Base-by-base conservation (phyloP, 2,329 filamentous ascomycete genomes). In the Knufia fluminis region DNA sequence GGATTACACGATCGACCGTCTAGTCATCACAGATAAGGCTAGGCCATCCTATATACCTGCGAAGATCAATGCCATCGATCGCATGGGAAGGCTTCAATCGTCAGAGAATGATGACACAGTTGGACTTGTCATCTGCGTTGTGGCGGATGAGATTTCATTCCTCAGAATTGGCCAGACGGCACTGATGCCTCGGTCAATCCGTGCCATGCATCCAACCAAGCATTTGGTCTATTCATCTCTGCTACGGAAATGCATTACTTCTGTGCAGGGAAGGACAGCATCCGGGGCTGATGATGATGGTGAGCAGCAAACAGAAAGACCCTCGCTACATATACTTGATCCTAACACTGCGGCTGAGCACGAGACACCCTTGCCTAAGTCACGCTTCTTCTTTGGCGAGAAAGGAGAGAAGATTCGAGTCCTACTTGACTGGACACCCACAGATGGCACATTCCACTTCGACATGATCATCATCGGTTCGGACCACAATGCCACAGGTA, bases 201-300 rank as follows among this genome's bases (percentile, higher is more conserved):
- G 20, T 9, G 23, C 16, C 9, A 46, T 26, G 19, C 31, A 22
- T 38, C 31, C 44, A 2, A 33, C 74, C 24, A 66, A 60, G 54
- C 66, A 65, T 49, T 49, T 75, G 8, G 60, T 68, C 8, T 76
- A 75, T 58, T 71, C 74, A 8, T 59, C 64, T 10, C 62, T 66
- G 44, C 59, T 75, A 8, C 65, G 67, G 10, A 70, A 69, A 52
- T 64, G 80, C 23, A 68, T 79, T 26, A 70, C 76, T 10, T 72
- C 72, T 19, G 75, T 69, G 56, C 17, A 59, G 57, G 2, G 49
- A 16, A 32, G 44, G 22, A 24, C 16, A 19, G 20, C 20, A 24
- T 22, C 26, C 17, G 10, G 9, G 41, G 33, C n/a, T 16, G 33
- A 22, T 41, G 26, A 12, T 9, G 14, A 17, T 26, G 24, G 14